Conservation (phyloP, 1,139 yeast genomes). For the Candida frijolesensis region DNA sequence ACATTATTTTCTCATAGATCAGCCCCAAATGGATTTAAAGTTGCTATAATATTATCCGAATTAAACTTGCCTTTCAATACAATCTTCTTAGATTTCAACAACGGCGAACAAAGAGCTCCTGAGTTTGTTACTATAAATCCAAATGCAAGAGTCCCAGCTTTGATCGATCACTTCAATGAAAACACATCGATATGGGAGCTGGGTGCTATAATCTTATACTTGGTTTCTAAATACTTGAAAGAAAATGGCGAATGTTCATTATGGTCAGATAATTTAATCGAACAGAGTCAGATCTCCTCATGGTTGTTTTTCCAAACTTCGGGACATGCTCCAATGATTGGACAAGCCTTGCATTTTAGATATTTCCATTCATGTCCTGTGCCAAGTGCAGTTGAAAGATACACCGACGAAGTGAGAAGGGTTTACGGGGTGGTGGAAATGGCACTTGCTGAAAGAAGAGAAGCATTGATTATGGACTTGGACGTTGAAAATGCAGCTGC, state of each 20-base stretch:
- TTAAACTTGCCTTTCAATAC: constrained; percentile 79
- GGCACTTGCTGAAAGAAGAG: constrained; percentile 93
- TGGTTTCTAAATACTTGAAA: constrained; percentile 66
- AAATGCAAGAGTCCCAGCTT: constrained; percentile 92
- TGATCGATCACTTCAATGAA: constrained; percentile 82
- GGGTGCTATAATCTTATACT: constrained; percentile 83
- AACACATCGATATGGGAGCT: constrained; percentile 91
- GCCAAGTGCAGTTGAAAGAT: constrained; percentile 87
- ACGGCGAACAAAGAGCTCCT: constrained; percentile 91
- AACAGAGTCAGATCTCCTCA: constrained; percentile 82
- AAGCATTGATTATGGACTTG: constrained; percentile 85
- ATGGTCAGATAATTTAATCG: constrained; percentile 79
- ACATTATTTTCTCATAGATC: constrained; percentile 88
- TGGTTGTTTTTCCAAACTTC: constrained; percentile 96
- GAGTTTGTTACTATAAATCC: constrained; percentile 92
- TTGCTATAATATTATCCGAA: constrained; percentile 87
- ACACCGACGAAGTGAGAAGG: constrained; percentile 89
- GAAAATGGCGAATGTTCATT: constrained; percentile 75
- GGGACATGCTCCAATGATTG: constrained; percentile 98
- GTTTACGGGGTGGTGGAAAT: constrained; percentile 94
- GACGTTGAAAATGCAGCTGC: constrained; percentile 90
- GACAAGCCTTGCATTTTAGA: constrained; percentile 92
- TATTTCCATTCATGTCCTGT: constrained; percentile 88
- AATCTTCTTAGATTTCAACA: constrained; percentile 82
- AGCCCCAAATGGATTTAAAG: constrained; percentile 96